Conservation (phyloP, 257 asterid species). For the Solanum clarkiae region DNA sequence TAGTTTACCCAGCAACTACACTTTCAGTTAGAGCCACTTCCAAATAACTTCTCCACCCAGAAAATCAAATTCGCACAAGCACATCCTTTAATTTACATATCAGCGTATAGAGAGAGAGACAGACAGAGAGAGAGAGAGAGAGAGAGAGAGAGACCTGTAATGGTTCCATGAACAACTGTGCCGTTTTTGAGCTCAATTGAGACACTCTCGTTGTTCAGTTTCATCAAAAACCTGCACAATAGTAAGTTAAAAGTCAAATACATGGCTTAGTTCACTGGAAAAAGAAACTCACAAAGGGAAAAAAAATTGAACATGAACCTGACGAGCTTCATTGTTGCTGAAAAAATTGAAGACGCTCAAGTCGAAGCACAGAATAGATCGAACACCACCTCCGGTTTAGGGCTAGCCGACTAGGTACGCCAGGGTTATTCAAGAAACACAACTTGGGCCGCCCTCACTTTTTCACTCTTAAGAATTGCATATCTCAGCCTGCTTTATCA, state of each 20-base stretch:
- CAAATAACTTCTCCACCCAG: neutral
- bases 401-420: neutral
- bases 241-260: neutral
- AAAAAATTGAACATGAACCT: neutral
- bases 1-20: neutral
- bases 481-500: no score
- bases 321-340: constrained; percentile 5
- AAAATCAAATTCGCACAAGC: neutral
- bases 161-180: constrained; percentile 32
- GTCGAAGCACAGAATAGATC: neutral
- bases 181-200: constrained; percentile 38
- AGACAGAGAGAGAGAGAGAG: neutral
- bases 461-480: no score
- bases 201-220: constrained; percentile 32
- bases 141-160: constrained; percentile 12
- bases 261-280: neutral
- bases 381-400: neutral
- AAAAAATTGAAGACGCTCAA: neutral
- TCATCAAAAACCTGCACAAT: constrained; percentile 26
- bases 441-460: no score
- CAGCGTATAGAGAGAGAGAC: neutral
- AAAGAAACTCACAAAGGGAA: neutral
- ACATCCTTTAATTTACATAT: neutral
- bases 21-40: no score
- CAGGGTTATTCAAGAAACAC: neutral